Conservation (phyloP, 163 green algal species). For the Chlorella variabilis region DNA sequence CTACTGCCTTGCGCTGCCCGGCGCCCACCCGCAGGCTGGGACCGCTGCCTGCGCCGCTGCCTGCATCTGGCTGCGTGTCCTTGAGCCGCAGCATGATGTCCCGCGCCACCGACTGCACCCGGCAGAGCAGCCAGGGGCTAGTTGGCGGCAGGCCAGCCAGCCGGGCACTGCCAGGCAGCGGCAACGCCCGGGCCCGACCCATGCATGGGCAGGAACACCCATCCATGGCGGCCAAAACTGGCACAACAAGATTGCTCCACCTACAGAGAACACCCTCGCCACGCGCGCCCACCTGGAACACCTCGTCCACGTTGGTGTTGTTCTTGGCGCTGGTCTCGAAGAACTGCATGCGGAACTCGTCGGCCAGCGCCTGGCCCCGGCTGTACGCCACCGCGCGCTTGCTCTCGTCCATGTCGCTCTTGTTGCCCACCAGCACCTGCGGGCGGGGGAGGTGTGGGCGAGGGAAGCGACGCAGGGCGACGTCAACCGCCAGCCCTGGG, state of each 20-base stretch:
- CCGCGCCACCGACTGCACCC: constrained; percentile 27
- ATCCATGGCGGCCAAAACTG: too few relatives aligned
- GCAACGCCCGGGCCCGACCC: neutral
- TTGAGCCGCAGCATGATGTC: constrained; percentile 41
- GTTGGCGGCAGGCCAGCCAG: too few relatives aligned
- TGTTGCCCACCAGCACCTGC: constrained; percentile 97
- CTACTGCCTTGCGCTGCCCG: constrained; percentile 11
- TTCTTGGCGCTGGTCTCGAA: constrained; percentile 97
- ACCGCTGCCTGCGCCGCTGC: constrained; percentile 13
- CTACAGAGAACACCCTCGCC: too few relatives aligned
- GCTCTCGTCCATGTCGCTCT: constrained; percentile 90
- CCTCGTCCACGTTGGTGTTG: constrained; percentile 93
- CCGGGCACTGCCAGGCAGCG: neutral
- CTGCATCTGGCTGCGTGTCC: constrained; percentile 28
- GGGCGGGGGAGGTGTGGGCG: neutral
- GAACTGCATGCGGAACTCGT: constrained; percentile 94
- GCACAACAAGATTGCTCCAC: neutral
- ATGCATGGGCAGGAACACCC: too few relatives aligned
- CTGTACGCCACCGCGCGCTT: constrained; percentile 79
- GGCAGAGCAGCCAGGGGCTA: too few relatives aligned
- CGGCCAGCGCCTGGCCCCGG: constrained; percentile 86
- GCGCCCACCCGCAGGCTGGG: constrained; percentile 29
- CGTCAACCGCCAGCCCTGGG: too few relatives aligned
- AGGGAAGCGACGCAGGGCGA: too few relatives aligned
- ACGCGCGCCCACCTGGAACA: constrained; percentile 48